A percentile compares a stretch with the other conserved stretches of the same genome.
Evolutionary conservation across 306 rosid genomes (phyloP).

Genomic region (Cucurbita maxima): DNA sequence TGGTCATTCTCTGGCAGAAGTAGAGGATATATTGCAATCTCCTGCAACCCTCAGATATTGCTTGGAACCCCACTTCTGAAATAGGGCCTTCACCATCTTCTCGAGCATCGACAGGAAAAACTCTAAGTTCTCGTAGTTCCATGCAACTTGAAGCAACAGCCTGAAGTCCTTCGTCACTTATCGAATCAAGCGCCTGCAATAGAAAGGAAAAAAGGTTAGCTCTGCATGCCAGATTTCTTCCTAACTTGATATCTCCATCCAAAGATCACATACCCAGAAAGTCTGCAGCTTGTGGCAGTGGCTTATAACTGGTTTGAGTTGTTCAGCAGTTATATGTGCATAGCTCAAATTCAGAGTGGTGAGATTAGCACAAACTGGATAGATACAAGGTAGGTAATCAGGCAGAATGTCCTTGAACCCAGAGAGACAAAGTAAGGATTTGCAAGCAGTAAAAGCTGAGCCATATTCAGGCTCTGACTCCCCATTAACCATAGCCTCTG

Average conservation of each 20-base stretch:
- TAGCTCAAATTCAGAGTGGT: conserved; percentile 66
- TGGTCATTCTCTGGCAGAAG: conserved; percentile 69
- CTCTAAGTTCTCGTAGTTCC: conserved; percentile 65
- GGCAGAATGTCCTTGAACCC: conserved; percentile 57
- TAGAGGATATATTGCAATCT: conserved; percentile 55
- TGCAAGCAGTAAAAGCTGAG: conserved; percentile 58
- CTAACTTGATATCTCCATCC: background rate
- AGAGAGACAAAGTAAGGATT: conserved; percentile 67
- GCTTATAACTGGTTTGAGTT: conserved; percentile 45
- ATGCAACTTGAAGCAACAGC: conserved; percentile 74
- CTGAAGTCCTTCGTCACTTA: conserved; percentile 72
- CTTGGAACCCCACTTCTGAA: conserved; percentile 63
- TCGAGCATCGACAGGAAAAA: conserved; percentile 40
- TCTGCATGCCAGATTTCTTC: background rate
- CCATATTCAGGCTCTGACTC: conserved; percentile 55
- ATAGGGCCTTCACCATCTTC: conserved; percentile 66
- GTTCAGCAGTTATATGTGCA: conserved; percentile 41
- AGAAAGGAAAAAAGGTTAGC: conserved; percentile 7
- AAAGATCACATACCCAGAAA: conserved; percentile 47
- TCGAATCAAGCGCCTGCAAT: conserved; percentile 60
- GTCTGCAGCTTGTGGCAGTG: conserved; percentile 52
- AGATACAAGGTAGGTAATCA: conserved; percentile 44
- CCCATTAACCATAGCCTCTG: conserved; percentile 22
- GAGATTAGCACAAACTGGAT: conserved; percentile 55
- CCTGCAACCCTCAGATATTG: conserved; percentile 77